A percentile compares a stretch with the other conserved stretches of the same genome.
phyloP scores from a whole-genome alignment of 768 basidiomycete species.

The Mycena haematopus region DNA sequence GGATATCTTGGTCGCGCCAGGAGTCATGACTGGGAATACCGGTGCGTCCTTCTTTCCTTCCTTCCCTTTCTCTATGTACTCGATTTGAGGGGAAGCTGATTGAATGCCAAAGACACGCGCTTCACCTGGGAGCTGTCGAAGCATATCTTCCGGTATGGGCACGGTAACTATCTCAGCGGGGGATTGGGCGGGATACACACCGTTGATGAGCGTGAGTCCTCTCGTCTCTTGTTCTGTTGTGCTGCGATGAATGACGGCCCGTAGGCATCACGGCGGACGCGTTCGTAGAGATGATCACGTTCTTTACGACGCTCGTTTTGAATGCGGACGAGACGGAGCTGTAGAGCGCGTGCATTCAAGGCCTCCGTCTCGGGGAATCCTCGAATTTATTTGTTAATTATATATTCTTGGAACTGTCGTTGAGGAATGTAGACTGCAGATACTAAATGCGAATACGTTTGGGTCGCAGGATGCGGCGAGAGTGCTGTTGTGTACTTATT shows the following conservation, averaged over 20 bases:
- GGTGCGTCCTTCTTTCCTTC: constrained; percentile 30
- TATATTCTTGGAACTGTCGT: too few species aligned
- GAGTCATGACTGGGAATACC: constrained; percentile 44
- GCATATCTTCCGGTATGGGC: constrained; percentile 57
- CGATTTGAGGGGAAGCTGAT: not conserved
- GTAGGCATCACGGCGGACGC: constrained; percentile 11
- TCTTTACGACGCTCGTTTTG: constrained; percentile 25
- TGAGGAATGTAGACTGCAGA: too few species aligned
- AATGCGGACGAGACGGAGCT: constrained; percentile 20
- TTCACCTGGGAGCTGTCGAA: constrained; percentile 41
- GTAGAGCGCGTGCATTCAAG: constrained; percentile 5
- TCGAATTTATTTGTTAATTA: too few species aligned
- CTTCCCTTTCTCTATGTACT: constrained; percentile 8
- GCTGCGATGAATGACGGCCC: too few species aligned
- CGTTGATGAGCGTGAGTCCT: constrained; percentile 53
- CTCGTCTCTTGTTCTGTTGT: not conserved
- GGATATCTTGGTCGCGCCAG: constrained; percentile 34
- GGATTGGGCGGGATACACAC: constrained; percentile 47
- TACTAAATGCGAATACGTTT: too few species aligned
- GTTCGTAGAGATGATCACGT: constrained; percentile 25
- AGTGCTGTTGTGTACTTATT: too few species aligned
- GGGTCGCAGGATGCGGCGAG: too few species aligned
- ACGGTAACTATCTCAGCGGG: constrained; percentile 33
- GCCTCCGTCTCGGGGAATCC: too few species aligned
- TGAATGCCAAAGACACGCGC: constrained; percentile 38